Evolutionary conservation across 1,139 yeast species (phyloP).

Genomic region (Nakaseomyces bracarensis): DNA sequence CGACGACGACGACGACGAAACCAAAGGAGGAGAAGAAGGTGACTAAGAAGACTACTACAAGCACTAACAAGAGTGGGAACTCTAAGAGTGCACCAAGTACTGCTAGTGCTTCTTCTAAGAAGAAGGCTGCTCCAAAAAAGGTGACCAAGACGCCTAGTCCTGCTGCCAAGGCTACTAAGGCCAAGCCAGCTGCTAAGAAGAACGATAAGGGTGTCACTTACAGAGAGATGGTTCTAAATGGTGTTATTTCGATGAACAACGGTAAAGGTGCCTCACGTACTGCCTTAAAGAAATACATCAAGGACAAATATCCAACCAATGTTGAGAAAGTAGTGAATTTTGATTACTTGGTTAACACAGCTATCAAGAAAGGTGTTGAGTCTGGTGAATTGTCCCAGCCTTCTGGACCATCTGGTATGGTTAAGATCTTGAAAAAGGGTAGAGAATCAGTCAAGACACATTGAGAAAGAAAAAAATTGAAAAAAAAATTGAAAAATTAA

Average conservation of each 20-base stretch:
- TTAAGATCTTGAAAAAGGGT: constrained; percentile 30
- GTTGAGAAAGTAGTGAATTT: constrained; percentile 57
- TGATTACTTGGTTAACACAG: constrained; percentile 68
- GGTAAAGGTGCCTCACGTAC: constrained; percentile 42
- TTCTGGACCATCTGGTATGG: constrained; percentile 54
- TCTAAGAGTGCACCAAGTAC: constrained; percentile 11
- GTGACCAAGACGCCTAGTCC: constrained; percentile 6
- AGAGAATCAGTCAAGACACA: constrained; percentile 10
- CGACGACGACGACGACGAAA: constrained; percentile 23
- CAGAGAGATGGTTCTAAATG: constrained; percentile 24
- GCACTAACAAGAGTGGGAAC: constrained; percentile 17
- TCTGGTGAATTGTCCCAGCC: constrained; percentile 75
- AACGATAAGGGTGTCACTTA: constrained; percentile 18
- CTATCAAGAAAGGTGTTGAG: constrained; percentile 75
- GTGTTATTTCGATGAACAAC: constrained; percentile 19
- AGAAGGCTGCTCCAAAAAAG: constrained; percentile 5
- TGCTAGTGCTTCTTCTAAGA: not conserved
- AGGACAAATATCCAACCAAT: constrained; percentile 37
- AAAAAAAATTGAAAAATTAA: constrained; percentile 1
- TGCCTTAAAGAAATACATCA: constrained; percentile 57
- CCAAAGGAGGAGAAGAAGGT: constrained; percentile 12
- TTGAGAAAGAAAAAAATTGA: not conserved
- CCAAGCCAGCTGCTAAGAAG: constrained; percentile 8
- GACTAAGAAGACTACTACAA: constrained; percentile 12
- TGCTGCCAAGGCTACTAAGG: constrained; percentile 9